Base-by-base conservation (phyloP, 1,284 basidiomycete genomes). In the Microbotryum violaceum region DNA sequence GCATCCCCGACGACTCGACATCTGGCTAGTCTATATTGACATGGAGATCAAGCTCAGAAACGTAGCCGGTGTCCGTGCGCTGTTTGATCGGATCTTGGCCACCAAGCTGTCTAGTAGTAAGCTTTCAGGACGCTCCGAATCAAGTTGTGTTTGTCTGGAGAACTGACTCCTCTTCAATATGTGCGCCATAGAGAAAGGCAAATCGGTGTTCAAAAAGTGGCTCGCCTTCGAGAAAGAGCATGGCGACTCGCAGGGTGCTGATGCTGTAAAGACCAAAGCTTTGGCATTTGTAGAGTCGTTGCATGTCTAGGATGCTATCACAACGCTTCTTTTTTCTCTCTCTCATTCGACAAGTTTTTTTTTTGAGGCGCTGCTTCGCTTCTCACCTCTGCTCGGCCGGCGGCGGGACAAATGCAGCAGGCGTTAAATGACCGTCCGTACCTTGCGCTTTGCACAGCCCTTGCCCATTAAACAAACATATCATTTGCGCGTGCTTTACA, bases 11-110 rank as follows among this genome's bases (percentile, higher is more conserved):
- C 84, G 91, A 54, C 86, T 92, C 79, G 94, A 98, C 75, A 78
- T 97, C 48, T 98, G 97, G 93, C 89, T 88, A 61, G 81, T 97
- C 60, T 99, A 98, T 76, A 86, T 97, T 74, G 96, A 98, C 74
- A 92, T 97, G 85, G 89, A 97, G 73, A 85, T 85, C 7, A 81
- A 82, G 51, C 83, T 86, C 74, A 77, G 81, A 25, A 84, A 94
- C 75, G 85, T 93, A 44, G 85, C 86, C 67, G 84, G 81, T 68
- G 75, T 90, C 50, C 80, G 91, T 83, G 86, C 85, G 58, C 76
- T 97, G 21, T 92, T 97, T 71, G 85, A 88, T 64, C 86, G 92
- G 16, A 83, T 89, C 9, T 78, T 98, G 16, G 77, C 82, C 21
- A 80, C 85, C 27, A 96, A 93, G 75, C 87, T 96, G 80, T 93